Evolutionary conservation across 371 early-diverging fungal species (phyloP).

Genomic region (Chytridium lagenaria): DNA sequence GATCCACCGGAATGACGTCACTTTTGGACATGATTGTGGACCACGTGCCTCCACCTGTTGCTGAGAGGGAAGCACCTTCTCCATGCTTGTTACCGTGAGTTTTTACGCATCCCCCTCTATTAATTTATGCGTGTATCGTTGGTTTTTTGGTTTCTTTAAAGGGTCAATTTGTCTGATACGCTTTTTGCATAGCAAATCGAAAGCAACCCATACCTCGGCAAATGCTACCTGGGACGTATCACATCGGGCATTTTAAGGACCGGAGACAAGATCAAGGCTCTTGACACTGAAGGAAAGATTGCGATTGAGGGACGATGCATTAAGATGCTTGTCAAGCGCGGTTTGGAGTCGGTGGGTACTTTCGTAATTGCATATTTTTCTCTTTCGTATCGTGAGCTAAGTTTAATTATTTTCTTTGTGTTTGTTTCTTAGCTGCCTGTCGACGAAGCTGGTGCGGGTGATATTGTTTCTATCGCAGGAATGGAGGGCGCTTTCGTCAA

Average conservation of each 20-base stretch:
- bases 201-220: slow-evolving; percentile 76
- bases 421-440: slow-evolving; percentile 53
- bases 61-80: slow-evolving; percentile 65
- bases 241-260: slow-evolving; percentile 65
- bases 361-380: neutral
- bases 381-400: neutral
- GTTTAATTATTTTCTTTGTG: neutral
- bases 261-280: slow-evolving; percentile 71
- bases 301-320: slow-evolving; percentile 66
- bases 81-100: slow-evolving; percentile 75
- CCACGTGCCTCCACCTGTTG: slow-evolving; percentile 68
- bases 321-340: slow-evolving; percentile 72
- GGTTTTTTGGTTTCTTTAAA: neutral
- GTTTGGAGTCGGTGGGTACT: slow-evolving; percentile 55
- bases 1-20: slow-evolving; percentile 59
- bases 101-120: too few relatives aligned
- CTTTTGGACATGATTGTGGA: slow-evolving; percentile 72
- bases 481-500: slow-evolving; percentile 73
- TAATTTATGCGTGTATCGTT: too few relatives aligned
- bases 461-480: slow-evolving; percentile 77
- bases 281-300: slow-evolving; percentile 65
- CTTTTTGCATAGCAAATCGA: slow-evolving; percentile 75
- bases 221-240: slow-evolving; percentile 76
- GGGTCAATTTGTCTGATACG: neutral
- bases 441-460: slow-evolving; percentile 80